A percentile compares a stretch with the other conserved stretches of the same genome.
These are phyloP conservation scores for Globisporangium rhizosaccharum DNA, from an alignment of 352 stramenopile genomes.

Conservation along the genomic window DNA sequence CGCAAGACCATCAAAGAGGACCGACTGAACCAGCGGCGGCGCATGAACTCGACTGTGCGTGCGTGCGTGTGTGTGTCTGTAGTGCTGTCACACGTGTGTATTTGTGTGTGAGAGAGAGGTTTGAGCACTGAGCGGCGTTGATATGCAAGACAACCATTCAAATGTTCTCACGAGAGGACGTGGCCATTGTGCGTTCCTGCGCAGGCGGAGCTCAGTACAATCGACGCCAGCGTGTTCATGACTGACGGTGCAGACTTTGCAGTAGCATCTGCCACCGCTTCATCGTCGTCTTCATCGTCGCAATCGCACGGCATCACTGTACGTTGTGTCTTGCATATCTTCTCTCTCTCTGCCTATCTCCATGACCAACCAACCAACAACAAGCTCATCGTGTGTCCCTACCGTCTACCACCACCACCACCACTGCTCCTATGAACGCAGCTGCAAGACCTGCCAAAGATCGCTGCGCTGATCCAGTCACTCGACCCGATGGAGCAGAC, in stretches of 20 bases:
- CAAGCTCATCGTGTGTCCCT: neutral
- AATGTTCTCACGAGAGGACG: neutral
- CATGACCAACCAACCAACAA: conserved; percentile 1
- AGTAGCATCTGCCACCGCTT: conserved; percentile 23
- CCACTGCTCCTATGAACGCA: neutral
- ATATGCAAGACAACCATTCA: neutral
- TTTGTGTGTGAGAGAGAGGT: neutral
- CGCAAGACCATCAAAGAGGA: conserved; percentile 84
- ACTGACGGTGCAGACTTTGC: neutral
- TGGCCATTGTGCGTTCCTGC: neutral
- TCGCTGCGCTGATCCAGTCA: conserved; percentile 92
- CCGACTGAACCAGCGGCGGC: conserved; percentile 77
- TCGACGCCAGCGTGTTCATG: conserved; percentile 1
- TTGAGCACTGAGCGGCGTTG: neutral
- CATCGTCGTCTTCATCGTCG: conserved; percentile 31
- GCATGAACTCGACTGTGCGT: conserved; percentile 69
- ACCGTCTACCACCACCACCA: neutral
- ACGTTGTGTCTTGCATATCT: conserved; percentile 8
- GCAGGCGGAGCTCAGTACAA: conserved; percentile 5
- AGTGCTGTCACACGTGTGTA: conserved; percentile 33
- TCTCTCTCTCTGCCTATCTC: neutral
- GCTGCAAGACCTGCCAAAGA: conserved; percentile 68
- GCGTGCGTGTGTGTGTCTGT: conserved; percentile 42
- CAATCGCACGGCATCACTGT: conserved; percentile 38
- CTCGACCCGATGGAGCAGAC: conserved; percentile 89